A percentile compares a stretch with the other conserved stretches of the same genome.
These are phyloP conservation scores for Cajanus cajan DNA, from an alignment of 306 rosid species.

Conservation along the genomic window DNA sequence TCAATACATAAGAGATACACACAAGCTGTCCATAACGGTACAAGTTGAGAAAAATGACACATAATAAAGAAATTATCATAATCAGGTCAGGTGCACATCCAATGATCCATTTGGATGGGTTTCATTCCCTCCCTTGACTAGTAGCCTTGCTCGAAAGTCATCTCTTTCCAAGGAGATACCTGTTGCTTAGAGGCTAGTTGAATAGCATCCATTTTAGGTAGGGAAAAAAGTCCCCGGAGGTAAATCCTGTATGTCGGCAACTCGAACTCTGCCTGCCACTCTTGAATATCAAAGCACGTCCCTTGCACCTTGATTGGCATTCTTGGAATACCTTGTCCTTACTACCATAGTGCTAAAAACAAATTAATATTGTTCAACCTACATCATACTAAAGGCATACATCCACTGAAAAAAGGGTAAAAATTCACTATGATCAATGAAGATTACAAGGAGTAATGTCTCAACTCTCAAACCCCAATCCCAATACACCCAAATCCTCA, in stretches of 20 bases:
- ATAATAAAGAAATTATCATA: slow-evolving; percentile 2
- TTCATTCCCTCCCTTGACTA: neutral
- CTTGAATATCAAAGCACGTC: neutral
- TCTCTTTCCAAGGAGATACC: slow-evolving; percentile 15
- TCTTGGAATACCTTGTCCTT: slow-evolving; percentile 1
- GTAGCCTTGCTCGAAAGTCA: neutral
- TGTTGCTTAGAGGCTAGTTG: neutral
- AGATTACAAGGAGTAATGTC: slow-evolving; percentile 21
- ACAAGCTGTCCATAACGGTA: neutral
- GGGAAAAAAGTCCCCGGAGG: neutral
- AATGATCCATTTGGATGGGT: neutral
- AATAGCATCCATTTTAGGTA: slow-evolving; percentile 1
- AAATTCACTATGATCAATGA: slow-evolving; percentile 14
- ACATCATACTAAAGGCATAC: neutral
- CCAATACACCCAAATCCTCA: slow-evolving; percentile 1
- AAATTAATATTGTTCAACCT: neutral
- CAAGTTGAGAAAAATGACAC: slow-evolving; percentile 7
- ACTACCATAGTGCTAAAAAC: neutral
- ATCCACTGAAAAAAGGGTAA: slow-evolving; percentile 10
- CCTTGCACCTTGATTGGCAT: neutral
- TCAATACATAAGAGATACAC: slow-evolving; percentile 7
- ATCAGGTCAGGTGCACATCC: neutral
- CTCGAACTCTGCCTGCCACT: neutral
- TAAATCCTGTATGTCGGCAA: neutral
- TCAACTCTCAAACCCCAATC: slow-evolving; percentile 1